Evolutionary conservation across 2,329 filamentous ascomycete genomes (phyloP).

Genomic region (Microascus cirrosus): DNA sequence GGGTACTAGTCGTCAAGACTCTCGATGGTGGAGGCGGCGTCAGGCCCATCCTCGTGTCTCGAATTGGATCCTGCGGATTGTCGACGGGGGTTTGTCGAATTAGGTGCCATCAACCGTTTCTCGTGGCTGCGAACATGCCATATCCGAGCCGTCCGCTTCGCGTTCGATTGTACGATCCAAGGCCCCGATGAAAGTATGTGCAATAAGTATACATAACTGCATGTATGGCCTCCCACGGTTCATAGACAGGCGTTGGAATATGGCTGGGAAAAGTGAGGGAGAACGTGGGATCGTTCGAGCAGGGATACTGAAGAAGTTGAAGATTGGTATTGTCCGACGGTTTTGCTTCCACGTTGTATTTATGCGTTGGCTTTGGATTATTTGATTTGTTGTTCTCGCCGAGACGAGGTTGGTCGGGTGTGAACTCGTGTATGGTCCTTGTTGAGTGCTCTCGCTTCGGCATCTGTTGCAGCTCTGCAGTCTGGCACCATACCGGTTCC

Average conservation of each 20-base stretch:
- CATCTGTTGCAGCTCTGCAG: not conserved
- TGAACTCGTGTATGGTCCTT: not conserved
- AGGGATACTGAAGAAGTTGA: not conserved
- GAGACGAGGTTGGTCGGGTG: not conserved
- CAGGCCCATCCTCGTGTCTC: conserved; percentile 1
- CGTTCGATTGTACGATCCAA: conserved; percentile 12
- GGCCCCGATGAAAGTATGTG: conserved; percentile 10
- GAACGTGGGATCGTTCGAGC: not conserved
- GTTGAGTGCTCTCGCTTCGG: not conserved
- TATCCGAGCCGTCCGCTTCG: conserved; percentile 1
- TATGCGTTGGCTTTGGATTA: not conserved
- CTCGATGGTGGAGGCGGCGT: not conserved
- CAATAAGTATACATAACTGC: conserved; percentile 10
- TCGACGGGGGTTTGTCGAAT: not conserved
- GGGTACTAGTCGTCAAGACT: conserved; percentile 25
- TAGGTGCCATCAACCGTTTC: not conserved
- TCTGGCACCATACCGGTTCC: not conserved
- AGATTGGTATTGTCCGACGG: conserved; percentile 3
- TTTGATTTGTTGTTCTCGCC: not conserved
- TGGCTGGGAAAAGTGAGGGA: not conserved
- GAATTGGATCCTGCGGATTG: conserved; percentile 2
- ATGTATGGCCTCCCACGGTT: conserved; percentile 3
- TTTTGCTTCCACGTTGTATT: not conserved
- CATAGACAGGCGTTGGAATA: conserved; percentile 4
- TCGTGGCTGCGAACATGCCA: not conserved